phyloP scores from a whole-genome alignment of 768 basidiomycete species.

The Pholiota molesta region DNA sequence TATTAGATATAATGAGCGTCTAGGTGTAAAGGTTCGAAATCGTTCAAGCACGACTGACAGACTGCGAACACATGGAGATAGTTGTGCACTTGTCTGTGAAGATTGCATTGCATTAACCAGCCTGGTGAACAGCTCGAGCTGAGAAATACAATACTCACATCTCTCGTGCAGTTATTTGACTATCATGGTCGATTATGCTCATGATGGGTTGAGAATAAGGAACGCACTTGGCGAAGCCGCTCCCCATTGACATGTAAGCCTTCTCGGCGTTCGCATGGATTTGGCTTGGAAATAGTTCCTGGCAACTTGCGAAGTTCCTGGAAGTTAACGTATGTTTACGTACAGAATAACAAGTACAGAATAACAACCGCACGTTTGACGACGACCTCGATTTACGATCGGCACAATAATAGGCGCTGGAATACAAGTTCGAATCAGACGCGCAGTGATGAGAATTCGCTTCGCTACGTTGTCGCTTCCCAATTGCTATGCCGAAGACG shows the following conservation, averaged over 20 bases:
- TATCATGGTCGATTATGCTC: conserved; percentile 17
- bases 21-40: neutral
- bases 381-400: too few relatives aligned
- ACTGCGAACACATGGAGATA: conserved; percentile 36
- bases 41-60: conserved; percentile 27
- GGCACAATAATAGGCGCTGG: too few relatives aligned
- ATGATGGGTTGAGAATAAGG: conserved; percentile 9
- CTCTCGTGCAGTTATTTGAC: neutral
- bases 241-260: neutral
- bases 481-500: neutral
- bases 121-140: neutral
- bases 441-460: neutral
- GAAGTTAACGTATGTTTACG: too few relatives aligned
- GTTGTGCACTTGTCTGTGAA: conserved; percentile 28
- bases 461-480: neutral
- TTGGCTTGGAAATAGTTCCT: neutral
- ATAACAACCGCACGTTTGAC: too few relatives aligned
- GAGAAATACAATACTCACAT: neutral
- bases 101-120: neutral
- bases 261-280: neutral
- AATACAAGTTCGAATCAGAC: neutral
- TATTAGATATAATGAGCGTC: neutral
- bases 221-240: neutral
- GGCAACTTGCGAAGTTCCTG: neutral
- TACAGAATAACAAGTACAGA: too few relatives aligned